A percentile compares a stretch with the other conserved stretches of the same genome.
phyloP scores from a whole-genome alignment of 495 filamentous ascomycete genomes.

The Filosporella fistucella region DNA sequence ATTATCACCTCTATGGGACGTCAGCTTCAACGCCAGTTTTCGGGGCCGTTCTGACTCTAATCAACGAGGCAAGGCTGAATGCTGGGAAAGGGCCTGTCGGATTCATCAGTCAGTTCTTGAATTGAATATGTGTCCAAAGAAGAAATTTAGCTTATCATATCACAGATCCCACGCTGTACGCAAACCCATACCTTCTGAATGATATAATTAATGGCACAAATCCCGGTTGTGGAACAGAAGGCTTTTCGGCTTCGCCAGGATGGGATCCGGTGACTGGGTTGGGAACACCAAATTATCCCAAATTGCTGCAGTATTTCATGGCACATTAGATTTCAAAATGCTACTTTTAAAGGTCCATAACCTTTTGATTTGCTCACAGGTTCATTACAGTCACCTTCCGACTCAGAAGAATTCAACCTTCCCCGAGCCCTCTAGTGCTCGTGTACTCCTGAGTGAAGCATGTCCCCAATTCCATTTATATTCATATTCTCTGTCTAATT shows the following conservation, averaged over 20 bases:
- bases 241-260: slow-evolving; percentile 40
- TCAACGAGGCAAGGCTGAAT: neutral
- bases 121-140: neutral
- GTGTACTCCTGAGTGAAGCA: no score
- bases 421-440: no score
- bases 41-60: neutral
- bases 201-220: slow-evolving; percentile 44
- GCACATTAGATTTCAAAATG: no score
- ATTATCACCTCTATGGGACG: slow-evolving; percentile 16
- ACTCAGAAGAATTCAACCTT: no score
- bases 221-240: slow-evolving; percentile 39
- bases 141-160: neutral
- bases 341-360: no score
- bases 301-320: slow-evolving; percentile 26
- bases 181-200: slow-evolving; percentile 37
- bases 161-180: slow-evolving; percentile 45
- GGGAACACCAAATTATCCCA: slow-evolving; percentile 47
- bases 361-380: no score
- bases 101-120: neutral
- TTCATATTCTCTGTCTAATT: no score
- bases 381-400: no score
- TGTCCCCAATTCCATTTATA: no score
- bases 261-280: slow-evolving; percentile 33
- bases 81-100: no score
- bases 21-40: slow-evolving; percentile 1